Evolutionary conservation across 495 filamentous ascomycete species (phyloP), one percentile per base, ranked within the genome.

Genomic region (Amniculicola lignicola): DNA sequence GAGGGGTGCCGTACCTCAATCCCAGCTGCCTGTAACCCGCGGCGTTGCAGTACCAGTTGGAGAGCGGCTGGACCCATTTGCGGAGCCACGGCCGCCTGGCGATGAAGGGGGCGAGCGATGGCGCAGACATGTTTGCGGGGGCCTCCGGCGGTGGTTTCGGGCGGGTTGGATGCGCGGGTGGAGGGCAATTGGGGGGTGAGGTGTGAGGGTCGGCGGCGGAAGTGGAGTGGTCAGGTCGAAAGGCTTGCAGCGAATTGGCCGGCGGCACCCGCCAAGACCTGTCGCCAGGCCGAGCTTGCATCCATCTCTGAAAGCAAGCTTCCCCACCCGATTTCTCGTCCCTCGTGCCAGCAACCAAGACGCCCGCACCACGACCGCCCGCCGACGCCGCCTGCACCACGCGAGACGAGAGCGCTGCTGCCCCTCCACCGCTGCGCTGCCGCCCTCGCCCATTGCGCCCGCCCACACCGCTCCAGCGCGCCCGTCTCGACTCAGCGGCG

Each of bases 21-120:
- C 93, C 93, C 63, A 97, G 79, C 77, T 90, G 81, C 70, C 93
- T 84, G 80, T 98, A 96, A 66, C 93, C 93, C 59, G 90, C 82
- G 45, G 87, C 82, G 68, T 91, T 83, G 67, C 67, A 67, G 76
- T 97, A 97, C 88, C 87, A 93, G 49, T 81, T 79, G 68, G 89
- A 81, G 52, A 96, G 48, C 35, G 92, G 92, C 68, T 64, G 78
- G 73, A 97, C 75, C 76, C 87, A 77, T 64, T 79, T 83, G 67
- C 75, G 72, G 64, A 96, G 82, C 89, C 86, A 95, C 53, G 90
- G 91, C 65, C 89, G 83, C 77, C 85, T 85, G 65, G 82, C 53
- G 61, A 94, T 80, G 73, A 79, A 88, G 56, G 73, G 81, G 59
- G 85, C 75, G 69, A 95, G 71, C 50, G 80, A 83, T 54, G 86